Evolutionary conservation across 2,329 filamentous ascomycete species (phyloP).

Genomic region (Aspergillus sp.): DNA sequence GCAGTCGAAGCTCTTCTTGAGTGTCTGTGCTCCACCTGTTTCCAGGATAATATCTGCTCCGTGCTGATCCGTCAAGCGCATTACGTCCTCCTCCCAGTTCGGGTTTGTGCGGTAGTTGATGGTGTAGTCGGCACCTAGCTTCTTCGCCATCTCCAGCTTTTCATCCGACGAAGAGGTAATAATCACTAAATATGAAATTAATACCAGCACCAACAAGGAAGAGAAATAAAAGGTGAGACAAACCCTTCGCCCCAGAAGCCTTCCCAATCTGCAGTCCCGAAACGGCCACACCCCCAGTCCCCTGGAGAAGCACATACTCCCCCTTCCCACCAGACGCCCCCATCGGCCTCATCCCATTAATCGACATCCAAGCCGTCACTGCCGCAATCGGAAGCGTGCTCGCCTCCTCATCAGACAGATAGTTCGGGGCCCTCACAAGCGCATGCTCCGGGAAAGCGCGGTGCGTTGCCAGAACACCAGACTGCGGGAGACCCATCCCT

Average conservation of each 20-base stretch:
- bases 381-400: slow-evolving; percentile 46
- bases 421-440: slow-evolving; percentile 42
- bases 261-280: slow-evolving; percentile 49
- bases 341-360: slow-evolving; percentile 45
- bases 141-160: slow-evolving; percentile 51
- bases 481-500: slow-evolving; percentile 61
- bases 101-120: slow-evolving; percentile 53
- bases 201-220: slow-evolving; percentile 8
- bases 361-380: slow-evolving; percentile 53
- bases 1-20: slow-evolving; percentile 50
- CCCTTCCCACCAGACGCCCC: slow-evolving; percentile 47
- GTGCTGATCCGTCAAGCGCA: slow-evolving; percentile 43
- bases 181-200: slow-evolving; percentile 42
- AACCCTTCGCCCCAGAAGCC: slow-evolving; percentile 47
- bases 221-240: neutral
- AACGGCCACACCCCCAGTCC: slow-evolving; percentile 51
- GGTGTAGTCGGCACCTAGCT: slow-evolving; percentile 49
- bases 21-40: slow-evolving; percentile 51
- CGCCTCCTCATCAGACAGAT: slow-evolving; percentile 40
- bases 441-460: slow-evolving; percentile 42
- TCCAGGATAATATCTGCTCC: slow-evolving; percentile 55
- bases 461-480: slow-evolving; percentile 46
- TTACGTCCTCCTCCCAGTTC: slow-evolving; percentile 48
- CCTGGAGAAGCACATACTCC: slow-evolving; percentile 56
- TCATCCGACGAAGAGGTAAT: slow-evolving; percentile 53